A percentile compares a stretch with the other conserved stretches of the same genome.
These are phyloP conservation scores for Leccinum boreale DNA, from an alignment of 768 basidiomycete genomes.

Conservation along the genomic window DNA sequence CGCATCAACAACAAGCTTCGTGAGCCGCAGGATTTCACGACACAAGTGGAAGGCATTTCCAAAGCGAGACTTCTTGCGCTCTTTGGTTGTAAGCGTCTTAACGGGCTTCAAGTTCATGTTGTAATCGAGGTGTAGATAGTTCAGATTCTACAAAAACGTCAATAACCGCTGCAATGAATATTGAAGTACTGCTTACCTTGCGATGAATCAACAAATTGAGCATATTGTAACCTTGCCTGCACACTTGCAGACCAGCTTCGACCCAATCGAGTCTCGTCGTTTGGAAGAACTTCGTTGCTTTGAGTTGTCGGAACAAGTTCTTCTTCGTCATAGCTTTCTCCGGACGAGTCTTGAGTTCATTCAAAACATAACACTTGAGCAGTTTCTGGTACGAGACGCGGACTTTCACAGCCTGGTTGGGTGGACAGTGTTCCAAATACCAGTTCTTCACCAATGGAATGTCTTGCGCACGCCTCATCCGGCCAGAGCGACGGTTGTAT, in stretches of 20 bases:
- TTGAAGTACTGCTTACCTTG: slow-evolving; percentile 52
- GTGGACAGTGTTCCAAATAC: slow-evolving; percentile 98
- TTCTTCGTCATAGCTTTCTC: slow-evolving; percentile 99
- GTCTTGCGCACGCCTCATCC: slow-evolving; percentile 93
- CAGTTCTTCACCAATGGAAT: slow-evolving; percentile 95
- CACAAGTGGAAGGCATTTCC: slow-evolving; percentile 99
- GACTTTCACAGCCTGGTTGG: slow-evolving; percentile 94
- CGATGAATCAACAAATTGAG: slow-evolving; percentile 97
- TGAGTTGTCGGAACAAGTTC: slow-evolving; percentile 91
- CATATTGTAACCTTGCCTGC: slow-evolving; percentile 99
- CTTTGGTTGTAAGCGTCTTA: slow-evolving; percentile 97
- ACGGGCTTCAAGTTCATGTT: slow-evolving; percentile 99
- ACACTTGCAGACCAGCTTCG: slow-evolving; percentile 97
- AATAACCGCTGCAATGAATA: background rate
- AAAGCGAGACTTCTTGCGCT: slow-evolving; percentile 99
- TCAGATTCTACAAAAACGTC: slow-evolving; percentile 58
- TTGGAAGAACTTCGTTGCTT: slow-evolving; percentile 99
- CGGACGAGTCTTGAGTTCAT: slow-evolving; percentile 82
- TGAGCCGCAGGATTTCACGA: slow-evolving; percentile 95
- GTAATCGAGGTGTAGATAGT: slow-evolving; percentile 94
- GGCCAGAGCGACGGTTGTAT: slow-evolving; percentile 87
- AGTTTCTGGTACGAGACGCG: slow-evolving; percentile 99
- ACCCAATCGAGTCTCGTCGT: slow-evolving; percentile 98
- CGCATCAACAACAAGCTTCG: slow-evolving; percentile 97
- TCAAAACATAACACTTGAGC: slow-evolving; percentile 92